Base-by-base conservation (phyloP, 2,329 filamentous ascomycete species). In the Proliferodiscus dingleyae region DNA sequence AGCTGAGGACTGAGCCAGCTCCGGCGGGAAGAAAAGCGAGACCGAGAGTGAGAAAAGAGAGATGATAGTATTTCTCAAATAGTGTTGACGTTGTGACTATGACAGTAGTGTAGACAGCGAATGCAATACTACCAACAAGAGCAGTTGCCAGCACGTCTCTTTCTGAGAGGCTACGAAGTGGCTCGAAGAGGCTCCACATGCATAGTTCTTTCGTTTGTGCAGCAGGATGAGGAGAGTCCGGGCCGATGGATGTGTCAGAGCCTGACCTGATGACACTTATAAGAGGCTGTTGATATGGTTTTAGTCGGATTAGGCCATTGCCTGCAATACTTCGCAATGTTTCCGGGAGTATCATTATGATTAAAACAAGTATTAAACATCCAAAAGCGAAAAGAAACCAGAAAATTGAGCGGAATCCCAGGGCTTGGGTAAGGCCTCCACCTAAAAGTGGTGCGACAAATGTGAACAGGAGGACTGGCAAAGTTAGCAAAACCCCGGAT, bases 321-420 rank as follows among this genome's bases (percentile, higher is more conserved):
- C 55, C 58, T 6, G 53, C 57, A 8, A 60, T 44, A 9, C 42
- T 45, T 34, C 57, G 47, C n/a, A 52, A 45, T 2, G 57, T 60
- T 36, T 60, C 57, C 1, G 57, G 57, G 13, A 59, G 41, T 5
- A 57, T 37, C 18, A 57, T 18, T 28, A 49, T 33, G 4, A 49
- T 41, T 16, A 49, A 37, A 21, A 78, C 68, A 1, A 55, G 48
- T 24, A 51, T 48, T 8, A 43, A 29, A 10, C 62, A 66, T 2
- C 66, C 60, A 45, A 69, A 66, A n/a, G 75, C 72, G 11, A 66
- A 59, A 11, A 77, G 62, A 43, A 75, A 71, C 71, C 72, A 77
- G 51, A 77, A 78, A 8, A 77, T 68, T 3, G 65, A 61, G 36
- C 65, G 62, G 70, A 71, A 77, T 1, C 72, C 73, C 0, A 75